A percentile compares a stretch with the other conserved stretches of the same genome.
Conservation (phyloP, 2,329 filamentous ascomycete genomes). For the Fusarium euwallaceae region DNA sequence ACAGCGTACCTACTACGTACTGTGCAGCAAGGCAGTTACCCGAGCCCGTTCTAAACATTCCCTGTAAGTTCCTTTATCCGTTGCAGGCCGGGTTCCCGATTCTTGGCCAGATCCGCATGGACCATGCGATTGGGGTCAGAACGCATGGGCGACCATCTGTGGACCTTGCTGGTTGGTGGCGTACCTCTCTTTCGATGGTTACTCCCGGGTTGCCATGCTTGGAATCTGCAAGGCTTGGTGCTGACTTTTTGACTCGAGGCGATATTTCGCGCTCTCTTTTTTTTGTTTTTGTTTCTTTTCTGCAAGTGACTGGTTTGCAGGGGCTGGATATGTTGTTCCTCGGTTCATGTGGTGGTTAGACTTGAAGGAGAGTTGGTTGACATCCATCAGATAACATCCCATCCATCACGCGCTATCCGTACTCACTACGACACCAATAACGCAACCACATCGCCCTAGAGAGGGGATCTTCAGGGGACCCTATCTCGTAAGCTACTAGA, state of each 20-base stretch:
- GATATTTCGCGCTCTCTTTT: conserved; percentile 21
- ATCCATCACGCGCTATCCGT: neutral
- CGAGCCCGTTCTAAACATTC: neutral
- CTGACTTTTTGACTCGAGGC: conserved; percentile 18
- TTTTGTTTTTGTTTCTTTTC: conserved; percentile 7
- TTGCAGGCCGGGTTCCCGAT: neutral
- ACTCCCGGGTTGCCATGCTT: conserved; percentile 23
- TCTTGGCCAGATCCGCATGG: conserved; percentile 34
- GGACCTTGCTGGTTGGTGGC: conserved; percentile 15
- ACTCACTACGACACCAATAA: neutral
- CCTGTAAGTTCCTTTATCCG: conserved; percentile 5
- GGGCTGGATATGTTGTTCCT: neutral
- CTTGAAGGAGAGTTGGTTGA: neutral
- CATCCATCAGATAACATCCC: neutral
- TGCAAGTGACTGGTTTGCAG: neutral
- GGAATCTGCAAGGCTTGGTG: neutral
- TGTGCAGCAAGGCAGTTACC: neutral
- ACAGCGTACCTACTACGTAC: neutral
- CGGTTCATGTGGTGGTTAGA: neutral
- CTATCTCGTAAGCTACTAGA: conserved; percentile 1
- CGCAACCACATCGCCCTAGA: neutral
- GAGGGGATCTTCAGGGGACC: conserved; percentile 31
- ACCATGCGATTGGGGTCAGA: conserved; percentile 33
- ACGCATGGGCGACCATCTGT: conserved; percentile 12
- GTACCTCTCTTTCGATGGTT: conserved; percentile 10